Base-by-base conservation (phyloP, 208 protist species). In the Polymyxa betae region DNA sequence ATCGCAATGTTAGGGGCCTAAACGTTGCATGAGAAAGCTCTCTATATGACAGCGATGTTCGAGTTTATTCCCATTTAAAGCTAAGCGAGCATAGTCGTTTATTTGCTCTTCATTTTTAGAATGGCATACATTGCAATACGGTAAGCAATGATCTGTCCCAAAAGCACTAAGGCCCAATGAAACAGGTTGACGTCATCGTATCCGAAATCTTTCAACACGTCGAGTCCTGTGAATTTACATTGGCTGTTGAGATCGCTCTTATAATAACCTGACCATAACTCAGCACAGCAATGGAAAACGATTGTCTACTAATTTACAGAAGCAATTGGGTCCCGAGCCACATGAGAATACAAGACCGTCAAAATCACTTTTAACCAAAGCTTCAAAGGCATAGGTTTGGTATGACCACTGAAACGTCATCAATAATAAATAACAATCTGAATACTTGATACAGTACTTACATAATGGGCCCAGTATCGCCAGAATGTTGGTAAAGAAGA, bases 301-400 rank as follows among this genome's bases (percentile, higher is more conserved):
- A 82, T 82, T 82, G 72, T n/a, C 12, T 5, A 60, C 5, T 60
- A 5, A 35, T 5, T 43, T 82, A 82, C 72, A 82, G n/a, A 82
- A 82, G 72, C 72, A 82, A 29, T 60, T 5, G 49, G 49, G 5
- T 35, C 72, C 72, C n/a, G 5, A 20, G 35, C 72, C 72, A n/a
- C 72, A 82, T 20, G 72, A 82, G 72, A 82, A 82, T 35, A 35
- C n/a, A 20, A 82, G n/a, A 5, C 72, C 72, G 35, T 82, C 72
- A 82, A 82, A 82, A 43, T 82, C 72, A n/a, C n/a, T 82, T 82
- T 82, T 82, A 35, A 82, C 72, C 72, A 82, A n/a, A 35, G 72
- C 72, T 82, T 82, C 72, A n/a, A 82, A 82, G 16, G 72, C 72
- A 35, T 82, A 82, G 5, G n/a, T 82, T 82, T 82, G 72, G 40